Base-by-base conservation (phyloP, 768 basidiomycete genomes). In the Naganishia randhawae region DNA sequence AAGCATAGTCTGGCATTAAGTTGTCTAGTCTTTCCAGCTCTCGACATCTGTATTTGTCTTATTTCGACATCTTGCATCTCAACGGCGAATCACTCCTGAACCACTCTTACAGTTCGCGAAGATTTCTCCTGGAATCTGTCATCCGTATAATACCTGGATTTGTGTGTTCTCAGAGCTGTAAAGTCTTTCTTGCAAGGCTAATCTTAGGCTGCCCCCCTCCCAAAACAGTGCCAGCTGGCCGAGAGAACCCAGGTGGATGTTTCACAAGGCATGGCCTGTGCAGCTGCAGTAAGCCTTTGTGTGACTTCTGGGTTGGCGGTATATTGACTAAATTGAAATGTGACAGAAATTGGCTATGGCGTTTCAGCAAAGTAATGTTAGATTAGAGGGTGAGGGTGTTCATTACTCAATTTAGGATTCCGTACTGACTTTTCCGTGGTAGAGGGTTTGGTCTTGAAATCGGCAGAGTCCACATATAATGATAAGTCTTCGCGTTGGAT, bases 41-140 rank as follows among this genome's bases (percentile, higher is more conserved):
- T 1, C 63, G 86, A 1, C 88, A 87, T 69, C 85, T 93, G 8
- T 89, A 86, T 22, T 83, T 95, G 19, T 87, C 92, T 14, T 94
- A 92, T 81, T 96, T 94, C 74, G 93, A 96, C 73, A 73, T 94
- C 16, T 83, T 96, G 7, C 76, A 84, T n/a, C 80, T 91, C 0
- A 85, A 92, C 72, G 85, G 81, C n/a, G 73, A 77, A 39, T 86
- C 84, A 9, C 80, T 91, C 13, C 72, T 91, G 8, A 80, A 82
- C 13, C 75, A 75, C 3, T 79, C 87, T 0, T 94, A 94, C 73
- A 76, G 78, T 0, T 72, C 81, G 9, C 86, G 93, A 14, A 85
- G 91, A 32, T 77, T 78, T 17, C 75, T 84, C 3, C 84, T 96
- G 17, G 88, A 92, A 75, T 73, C 79, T 1, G 69, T 86, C 9